Evolutionary conservation across 768 basidiomycete genomes (phyloP), one percentile per base, ranked within the genome.

Genomic region (Boletellus sp.): DNA sequence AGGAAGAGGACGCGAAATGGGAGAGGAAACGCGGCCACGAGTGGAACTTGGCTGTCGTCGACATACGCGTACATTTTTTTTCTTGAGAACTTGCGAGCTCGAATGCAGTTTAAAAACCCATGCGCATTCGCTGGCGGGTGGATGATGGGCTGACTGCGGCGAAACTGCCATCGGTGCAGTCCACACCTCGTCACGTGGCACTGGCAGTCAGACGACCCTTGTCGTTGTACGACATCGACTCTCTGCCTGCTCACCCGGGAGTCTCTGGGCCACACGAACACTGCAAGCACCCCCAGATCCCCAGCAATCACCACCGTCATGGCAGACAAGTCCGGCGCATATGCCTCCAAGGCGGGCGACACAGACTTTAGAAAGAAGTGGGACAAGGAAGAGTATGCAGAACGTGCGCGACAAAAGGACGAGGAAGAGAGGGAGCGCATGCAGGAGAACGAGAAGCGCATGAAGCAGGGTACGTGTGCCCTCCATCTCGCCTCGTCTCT

Each of bases 381-480:
- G 94, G 89, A 96, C 75, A 92, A 93, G 72, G 85, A 94, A 64
- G 90, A 90, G 65, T 91, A 86, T 71, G 80, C 85, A 13, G 89
- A 92, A 64, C 79, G 79, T 50, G 94, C 94, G 10, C 84, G 83
- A 66, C 83, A 84, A 62, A 87, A 84, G 62, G 91, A 94, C 59
- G 69, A 77, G 28, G 89, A 91, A 54, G 88, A 90, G 63, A 75
- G 80, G 52, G 85, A 90, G 55, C 77, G 87, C 16, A 91, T 92
- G 83, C 75, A 87, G 66, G 85, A 90, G 66, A 92, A 90, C 57
- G 90, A 92, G 52, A 85, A 87, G 58, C 79, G 85, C 19, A 66
- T 87, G 76, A 87, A 87, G 72, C 82, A 93, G 77, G 93, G 93
- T 87, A 52, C 43, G 68, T 52, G 15, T 17, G 38, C 10, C n/a